Evolutionary conservation across 768 basidiomycete genomes (phyloP).

Genomic region (Russula ochroleuca): DNA sequence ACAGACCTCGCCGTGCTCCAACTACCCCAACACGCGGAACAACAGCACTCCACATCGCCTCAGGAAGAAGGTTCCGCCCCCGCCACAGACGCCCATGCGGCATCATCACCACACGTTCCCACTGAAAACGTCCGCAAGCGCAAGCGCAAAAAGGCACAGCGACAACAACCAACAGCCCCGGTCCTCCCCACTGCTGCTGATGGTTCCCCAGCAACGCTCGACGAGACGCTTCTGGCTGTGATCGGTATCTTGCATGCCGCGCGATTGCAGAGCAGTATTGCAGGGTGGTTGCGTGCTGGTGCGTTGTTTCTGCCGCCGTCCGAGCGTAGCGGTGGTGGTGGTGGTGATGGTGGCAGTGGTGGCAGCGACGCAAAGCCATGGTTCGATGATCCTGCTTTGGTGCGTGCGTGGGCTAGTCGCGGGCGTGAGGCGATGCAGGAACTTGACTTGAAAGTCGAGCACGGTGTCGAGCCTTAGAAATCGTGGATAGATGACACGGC

Average conservation of each 20-base stretch:
- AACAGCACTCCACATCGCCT: constrained; percentile 15
- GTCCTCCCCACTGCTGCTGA: background rate
- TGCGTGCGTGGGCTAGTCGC: constrained; percentile 48
- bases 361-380: constrained; percentile 35
- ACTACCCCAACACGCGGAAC: background rate
- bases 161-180: background rate
- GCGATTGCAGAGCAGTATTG: constrained; percentile 58
- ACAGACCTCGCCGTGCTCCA: constrained; percentile 36
- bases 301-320: constrained; percentile 37
- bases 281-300: constrained; percentile 60
- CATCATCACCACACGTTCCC: background rate
- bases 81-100: background rate
- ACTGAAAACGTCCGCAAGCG: background rate
- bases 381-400: constrained; percentile 46
- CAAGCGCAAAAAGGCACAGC: background rate
- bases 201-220: constrained; percentile 33
- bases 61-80: constrained; percentile 25
- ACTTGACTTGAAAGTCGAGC: constrained; percentile 45
- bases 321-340: background rate
- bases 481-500: background rate
- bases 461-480: constrained; percentile 35
- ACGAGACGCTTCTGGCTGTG: constrained; percentile 59
- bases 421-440: constrained; percentile 49
- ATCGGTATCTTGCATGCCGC: constrained; percentile 61
- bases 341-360: background rate